These are phyloP conservation scores for Leccinum imitatum DNA, from an alignment of 768 basidiomycete species.

Conservation along the genomic window DNA sequence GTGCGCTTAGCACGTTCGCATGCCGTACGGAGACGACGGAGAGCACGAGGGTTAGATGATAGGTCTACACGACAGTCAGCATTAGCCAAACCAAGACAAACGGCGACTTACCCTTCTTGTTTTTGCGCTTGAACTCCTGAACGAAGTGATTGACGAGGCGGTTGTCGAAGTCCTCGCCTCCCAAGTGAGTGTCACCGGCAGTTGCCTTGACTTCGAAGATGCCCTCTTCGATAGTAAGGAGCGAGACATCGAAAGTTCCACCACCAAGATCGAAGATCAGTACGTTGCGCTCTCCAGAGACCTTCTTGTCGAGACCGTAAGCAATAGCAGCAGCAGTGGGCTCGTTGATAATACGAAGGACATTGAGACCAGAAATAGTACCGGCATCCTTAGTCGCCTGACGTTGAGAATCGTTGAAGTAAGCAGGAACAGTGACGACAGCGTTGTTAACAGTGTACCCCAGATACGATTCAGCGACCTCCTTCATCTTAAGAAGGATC, in stretches of 20 bases:
- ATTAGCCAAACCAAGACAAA: neutral
- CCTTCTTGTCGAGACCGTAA: constrained; percentile 97
- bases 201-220: constrained; percentile 99
- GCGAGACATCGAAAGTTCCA: constrained; percentile 98
- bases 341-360: constrained; percentile 99
- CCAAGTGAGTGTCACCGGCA: constrained; percentile 96
- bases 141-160: constrained; percentile 96
- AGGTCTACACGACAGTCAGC: constrained; percentile 53
- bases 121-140: constrained; percentile 96
- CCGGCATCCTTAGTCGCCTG: constrained; percentile 99
- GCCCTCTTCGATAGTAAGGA: constrained; percentile 94
- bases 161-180: constrained; percentile 98
- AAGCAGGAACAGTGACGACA: constrained; percentile 94
- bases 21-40: constrained; percentile 95
- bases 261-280: constrained; percentile 98
- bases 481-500: constrained; percentile 98
- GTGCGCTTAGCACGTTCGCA: constrained; percentile 99
- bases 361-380: constrained; percentile 89
- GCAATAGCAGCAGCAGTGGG: constrained; percentile 98
- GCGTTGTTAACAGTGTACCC: constrained; percentile 83
- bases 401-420: constrained; percentile 99
- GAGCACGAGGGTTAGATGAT: constrained; percentile 88
- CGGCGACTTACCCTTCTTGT: constrained; percentile 77
- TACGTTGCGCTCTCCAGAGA: constrained; percentile 87
- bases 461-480: constrained; percentile 95